phyloP scores from a whole-genome alignment of 1,284 basidiomycete genomes.

The Microbotryomycetes sp. region DNA sequence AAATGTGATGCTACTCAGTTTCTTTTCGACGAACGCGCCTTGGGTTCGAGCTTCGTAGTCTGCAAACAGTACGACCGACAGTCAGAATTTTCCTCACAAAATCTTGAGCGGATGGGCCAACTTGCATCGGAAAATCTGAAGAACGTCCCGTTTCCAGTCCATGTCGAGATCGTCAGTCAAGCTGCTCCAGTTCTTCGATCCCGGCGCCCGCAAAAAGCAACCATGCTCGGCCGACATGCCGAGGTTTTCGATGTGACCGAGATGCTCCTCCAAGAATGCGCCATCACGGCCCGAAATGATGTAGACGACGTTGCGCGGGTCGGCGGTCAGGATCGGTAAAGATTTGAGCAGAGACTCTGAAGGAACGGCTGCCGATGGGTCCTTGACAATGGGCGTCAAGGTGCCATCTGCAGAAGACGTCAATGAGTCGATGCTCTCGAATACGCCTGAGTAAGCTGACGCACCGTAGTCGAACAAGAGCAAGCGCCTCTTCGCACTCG shows the following conservation, averaged over 20 bases:
- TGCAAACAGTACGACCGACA: background rate
- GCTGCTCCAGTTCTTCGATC: constrained; percentile 65
- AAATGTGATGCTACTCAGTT: constrained; percentile 97
- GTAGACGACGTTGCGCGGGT: constrained; percentile 85
- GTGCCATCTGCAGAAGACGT: constrained; percentile 59
- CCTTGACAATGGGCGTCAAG: constrained; percentile 91
- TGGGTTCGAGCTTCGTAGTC: constrained; percentile 55
- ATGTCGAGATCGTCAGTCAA: constrained; percentile 89
- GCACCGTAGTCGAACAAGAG: constrained; percentile 96
- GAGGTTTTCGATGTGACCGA: constrained; percentile 72
- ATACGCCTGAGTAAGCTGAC: constrained; percentile 37
- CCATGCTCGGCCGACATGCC: constrained; percentile 97
- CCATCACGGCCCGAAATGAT: constrained; percentile 97
- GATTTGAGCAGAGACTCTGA: constrained; percentile 67
- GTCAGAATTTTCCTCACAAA: background rate
- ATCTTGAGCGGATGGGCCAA: background rate
- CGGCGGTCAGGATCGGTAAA: constrained; percentile 61
- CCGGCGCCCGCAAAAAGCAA: constrained; percentile 76
- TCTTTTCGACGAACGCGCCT: constrained; percentile 91
- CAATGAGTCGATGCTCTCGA: background rate
- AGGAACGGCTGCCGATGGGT: constrained; percentile 79
- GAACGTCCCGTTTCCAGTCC: constrained; percentile 94
- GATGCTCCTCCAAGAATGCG: constrained; percentile 81
- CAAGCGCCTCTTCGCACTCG: constrained; percentile 68
- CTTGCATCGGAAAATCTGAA: constrained; percentile 77